Base-by-base conservation (phyloP, 2,329 filamentous ascomycete species). In the Botrytis elliptica region DNA sequence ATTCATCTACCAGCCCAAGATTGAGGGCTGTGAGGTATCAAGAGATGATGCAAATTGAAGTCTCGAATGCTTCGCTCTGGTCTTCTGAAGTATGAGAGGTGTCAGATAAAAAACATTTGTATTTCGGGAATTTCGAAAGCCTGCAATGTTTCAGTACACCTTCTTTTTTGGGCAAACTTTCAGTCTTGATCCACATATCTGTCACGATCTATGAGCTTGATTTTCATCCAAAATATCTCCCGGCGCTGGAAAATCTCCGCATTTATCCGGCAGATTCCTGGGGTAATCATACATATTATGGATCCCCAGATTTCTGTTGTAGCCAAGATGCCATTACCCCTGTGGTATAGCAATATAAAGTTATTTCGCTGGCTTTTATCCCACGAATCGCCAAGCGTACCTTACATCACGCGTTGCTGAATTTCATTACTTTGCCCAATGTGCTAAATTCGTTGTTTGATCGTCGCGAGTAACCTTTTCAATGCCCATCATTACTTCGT, bases 301-400 rank as follows among this genome's bases (percentile, higher is more conserved):
- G 12, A 16, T 33, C 65, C 25, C 46, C 36, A 40, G 46, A 55
- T 55, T 29, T 55, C 38, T 46, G 9, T 22, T 55, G 46, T 68
- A 20, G 65, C 65, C 46, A 29, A 68, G 65, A 14, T 25, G 33
- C 5, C 25, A 40, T 38, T 18, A 38, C 22, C 64, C 64, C 44
- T 67, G 64, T n/a, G 59, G 59, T n/a, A 63, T 14, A 40, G 36
- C 44, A 66, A 36, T 52, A 67, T 67, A 46, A n/a, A 66, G 25
- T 52, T 67, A 4, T 38, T 67, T 36, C 65, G 46, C 33, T 29
- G 25, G 25, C 33, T 25, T 40, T 68, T 68, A 40, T 71, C 57
- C 69, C 69, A 71, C 69, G 69, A 71, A 71, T 71, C 42, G 25
- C 69, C 42, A 49, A 46, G 20, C 57, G 68, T 33, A 49, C 44